Evolutionary conservation across 176 grass and related monocot genomes (phyloP), one percentile per base, ranked within the genome.

Genomic region (Triticum urartu): DNA sequence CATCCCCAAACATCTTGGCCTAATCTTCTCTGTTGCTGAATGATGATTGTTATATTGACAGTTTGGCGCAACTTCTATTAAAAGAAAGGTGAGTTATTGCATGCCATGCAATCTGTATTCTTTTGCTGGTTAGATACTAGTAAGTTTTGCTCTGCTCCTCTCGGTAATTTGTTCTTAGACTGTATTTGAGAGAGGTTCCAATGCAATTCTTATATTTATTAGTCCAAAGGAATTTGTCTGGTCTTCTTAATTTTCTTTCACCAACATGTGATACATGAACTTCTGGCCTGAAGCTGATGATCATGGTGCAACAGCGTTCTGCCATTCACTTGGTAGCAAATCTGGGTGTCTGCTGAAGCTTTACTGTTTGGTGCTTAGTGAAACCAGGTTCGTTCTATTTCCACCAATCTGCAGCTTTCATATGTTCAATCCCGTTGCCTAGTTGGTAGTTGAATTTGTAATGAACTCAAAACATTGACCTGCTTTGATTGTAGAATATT

Each of bases 361-460:
- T 78, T 75, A 68, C 75, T 48, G 75, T 62, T 79, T 68, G 33
- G 43, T 71, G 12, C 34, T 67, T 59, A 13, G 10, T 14, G 65
- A 79, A 79, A 83, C 66, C 68, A 83, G 80, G 80, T 83, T 67
- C 39, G 18, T 43, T 73, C 64, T 73, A 65, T 87, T 66, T 80
- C 67, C 36, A 73, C 54, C 25, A 36, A 9, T 56, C 72, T 83
- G 64, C 68, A 35, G 56, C 56, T 83, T 83, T 83, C 40, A 45
- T 72, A 90, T 47, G 72, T 90, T 86, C 39, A 54, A 42, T 83
- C 22, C 7, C 34, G 13, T 62, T 30, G 33, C 39, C 66, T 26
- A 54, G 38, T 78, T 78, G 54, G 26, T 50, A 75, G 15, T 73
- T 73, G 22, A 74, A 7, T 73, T 73, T 72, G 6, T 73, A 73